Percentiles rank a stretch among this genome's conserved stretches.
phyloP scores from a whole-genome alignment of 73 alveolate genomes.

The Loxodes magnus region DNA sequence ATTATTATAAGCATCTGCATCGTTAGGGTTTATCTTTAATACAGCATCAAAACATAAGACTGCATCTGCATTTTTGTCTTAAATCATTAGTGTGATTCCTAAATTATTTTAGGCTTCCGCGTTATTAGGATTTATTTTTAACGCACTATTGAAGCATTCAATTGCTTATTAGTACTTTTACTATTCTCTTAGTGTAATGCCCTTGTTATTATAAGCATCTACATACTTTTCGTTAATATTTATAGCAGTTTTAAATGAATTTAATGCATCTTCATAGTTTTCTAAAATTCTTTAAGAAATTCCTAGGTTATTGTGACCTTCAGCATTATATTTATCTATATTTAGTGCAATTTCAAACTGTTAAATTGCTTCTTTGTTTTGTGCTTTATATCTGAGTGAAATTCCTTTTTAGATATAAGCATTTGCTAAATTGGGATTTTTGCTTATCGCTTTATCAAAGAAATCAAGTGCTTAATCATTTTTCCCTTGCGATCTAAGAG shows the following conservation, averaged over 20 bases:
- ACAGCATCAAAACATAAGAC: conserved; percentile 24
- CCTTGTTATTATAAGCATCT: neutral
- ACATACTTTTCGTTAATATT: neutral
- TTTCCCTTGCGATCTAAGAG: neutral
- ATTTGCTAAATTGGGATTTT: neutral
- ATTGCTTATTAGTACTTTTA: neutral
- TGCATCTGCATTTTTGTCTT: conserved; percentile 27
- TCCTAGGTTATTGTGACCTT: neutral
- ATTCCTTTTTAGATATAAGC: neutral
- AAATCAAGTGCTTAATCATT: neutral
- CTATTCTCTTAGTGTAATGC: neutral
- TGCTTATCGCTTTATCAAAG: neutral
- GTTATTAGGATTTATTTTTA: neutral
- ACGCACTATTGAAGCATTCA: neutral
- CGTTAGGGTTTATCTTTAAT: conserved; percentile 18
- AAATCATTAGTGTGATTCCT: conserved; percentile 16
- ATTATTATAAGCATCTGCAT: conserved; percentile 11
- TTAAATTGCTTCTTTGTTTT: neutral
- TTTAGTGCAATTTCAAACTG: neutral
- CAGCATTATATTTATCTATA: neutral
- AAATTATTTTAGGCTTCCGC: neutral
- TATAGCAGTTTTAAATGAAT: neutral
- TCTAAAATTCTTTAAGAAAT: neutral
- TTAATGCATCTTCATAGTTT: neutral
- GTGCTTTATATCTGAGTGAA: neutral